Evolutionary conservation across 345 rosid genomes (phyloP).

Genomic region (Arabidopsis arenosa): DNA sequence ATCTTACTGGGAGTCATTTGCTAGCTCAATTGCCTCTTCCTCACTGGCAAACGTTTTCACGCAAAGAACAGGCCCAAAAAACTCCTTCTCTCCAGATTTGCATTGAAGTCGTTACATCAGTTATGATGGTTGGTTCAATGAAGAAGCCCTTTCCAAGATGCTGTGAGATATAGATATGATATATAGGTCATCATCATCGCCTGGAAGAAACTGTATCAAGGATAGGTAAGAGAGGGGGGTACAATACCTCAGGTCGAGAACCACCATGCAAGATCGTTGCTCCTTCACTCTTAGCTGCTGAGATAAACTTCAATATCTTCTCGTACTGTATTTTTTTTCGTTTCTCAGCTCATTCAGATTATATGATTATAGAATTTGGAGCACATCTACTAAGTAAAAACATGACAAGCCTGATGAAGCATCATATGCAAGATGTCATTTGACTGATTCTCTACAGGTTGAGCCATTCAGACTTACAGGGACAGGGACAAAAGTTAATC

Average conservation of each 20-base stretch:
- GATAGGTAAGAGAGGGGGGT: constrained; percentile 8
- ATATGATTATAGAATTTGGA: constrained; percentile 21
- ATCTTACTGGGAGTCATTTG: constrained; percentile 89
- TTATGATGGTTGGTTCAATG: constrained; percentile 79
- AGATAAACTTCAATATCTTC: constrained; percentile 71
- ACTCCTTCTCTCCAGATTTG: constrained; percentile 99
- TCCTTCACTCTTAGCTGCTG: constrained; percentile 86
- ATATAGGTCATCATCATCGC: constrained; percentile 13
- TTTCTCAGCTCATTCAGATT: constrained; percentile 25
- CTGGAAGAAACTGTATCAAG: constrained; percentile 20
- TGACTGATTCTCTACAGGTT: constrained; percentile 19
- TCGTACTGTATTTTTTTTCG: constrained; percentile 61
- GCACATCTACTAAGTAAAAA: constrained; percentile 18
- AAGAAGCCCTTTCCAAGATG: constrained; percentile 83
- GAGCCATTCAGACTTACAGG: not conserved
- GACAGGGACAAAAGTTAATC: not conserved
- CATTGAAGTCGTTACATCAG: constrained; percentile 82
- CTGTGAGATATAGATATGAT: constrained; percentile 48
- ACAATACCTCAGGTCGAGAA: constrained; percentile 69
- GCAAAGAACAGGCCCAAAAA: constrained; percentile 94
- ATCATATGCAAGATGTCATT: constrained; percentile 11
- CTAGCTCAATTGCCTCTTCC: constrained; percentile 96
- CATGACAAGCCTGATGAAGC: not conserved
- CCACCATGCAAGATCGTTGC: constrained; percentile 87
- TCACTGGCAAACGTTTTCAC: constrained; percentile 82